Evolutionary conservation across 2,329 filamentous ascomycete genomes (phyloP).

Genomic region (Trichoderma sp.): DNA sequence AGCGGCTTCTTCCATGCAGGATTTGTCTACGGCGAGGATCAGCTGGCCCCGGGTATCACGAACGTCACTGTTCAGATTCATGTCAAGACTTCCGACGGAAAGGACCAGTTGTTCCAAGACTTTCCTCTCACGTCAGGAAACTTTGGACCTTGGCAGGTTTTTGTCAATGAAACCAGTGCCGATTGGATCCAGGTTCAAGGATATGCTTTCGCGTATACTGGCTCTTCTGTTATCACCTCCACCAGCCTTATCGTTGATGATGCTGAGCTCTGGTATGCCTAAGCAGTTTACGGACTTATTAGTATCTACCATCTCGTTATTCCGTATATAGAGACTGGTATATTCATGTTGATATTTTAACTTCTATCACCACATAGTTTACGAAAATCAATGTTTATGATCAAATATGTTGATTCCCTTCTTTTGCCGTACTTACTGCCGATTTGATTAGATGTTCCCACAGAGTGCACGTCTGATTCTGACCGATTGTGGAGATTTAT

Average conservation of each 20-base stretch:
- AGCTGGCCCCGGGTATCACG: background rate
- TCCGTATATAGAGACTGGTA: background rate
- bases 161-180: background rate
- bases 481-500: background rate
- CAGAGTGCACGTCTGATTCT: background rate
- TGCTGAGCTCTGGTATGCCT: background rate
- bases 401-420: background rate
- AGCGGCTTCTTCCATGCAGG: background rate
- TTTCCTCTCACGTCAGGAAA: background rate
- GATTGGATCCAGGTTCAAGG: background rate
- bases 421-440: background rate
- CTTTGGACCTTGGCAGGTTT: background rate
- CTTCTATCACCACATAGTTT: background rate
- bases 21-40: background rate
- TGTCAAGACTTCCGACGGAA: background rate
- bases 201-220: background rate
- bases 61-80: background rate
- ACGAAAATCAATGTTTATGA: background rate
- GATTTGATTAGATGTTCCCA: background rate
- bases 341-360: background rate
- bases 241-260: background rate
- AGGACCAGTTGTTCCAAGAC: background rate
- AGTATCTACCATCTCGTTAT: background rate
- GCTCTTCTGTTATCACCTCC: background rate
- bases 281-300: background rate